A percentile compares a stretch with the other conserved stretches of the same genome.
Evolutionary conservation across 495 filamentous ascomycete species (phyloP).

Genomic region (Neurospora sp.): DNA sequence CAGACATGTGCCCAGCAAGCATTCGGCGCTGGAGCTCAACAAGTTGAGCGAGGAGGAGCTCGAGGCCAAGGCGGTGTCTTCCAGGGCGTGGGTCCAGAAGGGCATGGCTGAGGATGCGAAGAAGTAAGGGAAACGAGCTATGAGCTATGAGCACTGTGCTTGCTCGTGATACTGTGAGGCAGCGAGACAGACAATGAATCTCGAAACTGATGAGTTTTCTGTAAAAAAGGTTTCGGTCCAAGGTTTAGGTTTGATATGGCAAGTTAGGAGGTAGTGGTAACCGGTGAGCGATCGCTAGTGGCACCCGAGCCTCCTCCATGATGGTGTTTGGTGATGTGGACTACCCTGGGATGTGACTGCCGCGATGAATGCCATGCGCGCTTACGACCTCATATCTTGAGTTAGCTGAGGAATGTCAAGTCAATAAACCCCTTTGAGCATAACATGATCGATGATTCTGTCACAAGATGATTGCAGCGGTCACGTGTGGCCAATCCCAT

Average conservation of each 20-base stretch:
- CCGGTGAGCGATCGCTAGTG: neutral
- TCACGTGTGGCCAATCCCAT: neutral
- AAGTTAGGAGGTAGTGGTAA: neutral
- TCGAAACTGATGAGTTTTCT: neutral
- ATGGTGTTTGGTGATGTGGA: neutral
- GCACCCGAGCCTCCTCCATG: neutral
- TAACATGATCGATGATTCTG: neutral
- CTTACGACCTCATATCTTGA: neutral
- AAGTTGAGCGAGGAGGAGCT: constrained; percentile 32
- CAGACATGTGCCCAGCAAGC: constrained; percentile 59
- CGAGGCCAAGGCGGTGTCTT: constrained; percentile 38
- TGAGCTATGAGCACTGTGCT: neutral
- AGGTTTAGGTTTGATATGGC: neutral
- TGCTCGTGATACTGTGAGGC: neutral
- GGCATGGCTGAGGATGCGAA: constrained; percentile 53
- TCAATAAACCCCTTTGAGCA: neutral
- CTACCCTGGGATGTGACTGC: neutral
- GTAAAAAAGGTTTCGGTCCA: neutral
- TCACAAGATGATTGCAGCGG: neutral
- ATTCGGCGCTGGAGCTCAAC: constrained; percentile 47
- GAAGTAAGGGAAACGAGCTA: constrained; percentile 37
- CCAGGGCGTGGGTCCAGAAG: constrained; percentile 50
- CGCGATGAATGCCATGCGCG: neutral
- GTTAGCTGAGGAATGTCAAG: neutral
- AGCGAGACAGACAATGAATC: neutral